Percentiles rank a stretch among this genome's conserved stretches.
Evolutionary conservation across 305 asterid species (phyloP).

Genomic region (Fraxinus floribunda): DNA sequence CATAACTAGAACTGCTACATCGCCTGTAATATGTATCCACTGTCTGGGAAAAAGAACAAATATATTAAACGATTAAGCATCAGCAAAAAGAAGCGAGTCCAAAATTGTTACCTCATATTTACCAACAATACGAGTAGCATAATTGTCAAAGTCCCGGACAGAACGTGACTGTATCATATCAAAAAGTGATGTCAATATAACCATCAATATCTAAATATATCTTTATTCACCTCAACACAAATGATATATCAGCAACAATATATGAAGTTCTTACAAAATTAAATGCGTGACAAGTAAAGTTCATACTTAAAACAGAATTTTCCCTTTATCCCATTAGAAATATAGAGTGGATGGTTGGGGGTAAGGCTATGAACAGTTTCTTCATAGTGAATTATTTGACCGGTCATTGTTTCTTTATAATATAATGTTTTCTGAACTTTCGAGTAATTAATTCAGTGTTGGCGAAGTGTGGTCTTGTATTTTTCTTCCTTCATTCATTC

Average conservation of each 20-base stretch:
- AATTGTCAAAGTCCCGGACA: conserved; percentile 79
- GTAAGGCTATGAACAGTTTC: not conserved
- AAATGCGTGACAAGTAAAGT: not conserved
- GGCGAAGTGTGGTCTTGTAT: not conserved
- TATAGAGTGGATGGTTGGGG: not conserved
- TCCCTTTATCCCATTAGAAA: not conserved
- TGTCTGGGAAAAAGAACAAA: conserved; percentile 49
- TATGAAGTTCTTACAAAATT: not conserved
- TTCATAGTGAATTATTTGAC: not conserved
- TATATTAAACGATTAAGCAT: conserved; percentile 16
- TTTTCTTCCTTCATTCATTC: not conserved
- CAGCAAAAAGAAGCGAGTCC: conserved; percentile 5
- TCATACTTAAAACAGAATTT: not conserved
- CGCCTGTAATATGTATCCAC: conserved; percentile 92
- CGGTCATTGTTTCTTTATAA: not conserved
- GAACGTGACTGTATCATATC: conserved; percentile 51
- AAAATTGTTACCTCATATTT: conserved; percentile 66
- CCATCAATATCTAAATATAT: not conserved
- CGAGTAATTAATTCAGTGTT: too few relatives aligned
- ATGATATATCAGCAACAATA: not conserved
- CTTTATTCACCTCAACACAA: not conserved
- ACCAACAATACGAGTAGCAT: conserved; percentile 77
- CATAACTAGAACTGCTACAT: conserved; percentile 66
- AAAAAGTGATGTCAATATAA: conserved; percentile 9
- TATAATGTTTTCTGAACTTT: not conserved